Base-by-base conservation (phyloP, 805 yeast genomes). In the Pichia occidentalis region DNA sequence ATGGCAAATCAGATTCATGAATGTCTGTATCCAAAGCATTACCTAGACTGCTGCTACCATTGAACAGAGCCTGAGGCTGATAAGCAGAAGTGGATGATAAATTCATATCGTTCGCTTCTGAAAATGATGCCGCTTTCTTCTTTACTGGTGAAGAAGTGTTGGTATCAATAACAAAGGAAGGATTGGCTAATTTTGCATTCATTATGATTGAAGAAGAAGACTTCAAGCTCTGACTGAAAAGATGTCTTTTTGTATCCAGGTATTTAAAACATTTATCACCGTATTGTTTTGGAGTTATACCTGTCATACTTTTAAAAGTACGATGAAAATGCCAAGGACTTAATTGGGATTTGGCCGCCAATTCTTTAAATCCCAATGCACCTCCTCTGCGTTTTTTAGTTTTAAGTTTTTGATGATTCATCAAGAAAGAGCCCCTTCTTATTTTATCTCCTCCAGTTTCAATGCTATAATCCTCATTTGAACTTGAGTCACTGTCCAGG, bases 271-370 rank as follows among this genome's bases (percentile, higher is more conserved):
- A 83, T 45, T 78, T 77, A 53, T 85, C 95, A 36, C 95, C 95
- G 52, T 85, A 85, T 6, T 85, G 80, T 64, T 85, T 84, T 18
- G 95, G 95, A 1, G 95, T 85, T 42, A 85, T 70, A 2, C 94
- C 90, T 5, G 94, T 83, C 44, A 85, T 84, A 39, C 80, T 73
- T 59, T 86, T 81, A 67, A 86, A 86, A 18, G 86, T 95, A 36
- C 95, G 67, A 65, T 86, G 95, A 60, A 86, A 86, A 60, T 86
- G 95, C 95, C 95, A 86, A 19, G 95, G 92, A 9, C 85, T 75
- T 42, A 86, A 69, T 48, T 81, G 81, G 8, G 87, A 79, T 54
- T 85, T 82, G 16, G 85, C 78, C 7, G 95, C 95, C 53, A 86
- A 68, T 56, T 86, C 95, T 57, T 85, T 83, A 64, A 86, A 86